These are phyloP conservation scores for Malus hybrid DNA, from an alignment of 331 rosid genomes.

Conservation along the genomic window DNA sequence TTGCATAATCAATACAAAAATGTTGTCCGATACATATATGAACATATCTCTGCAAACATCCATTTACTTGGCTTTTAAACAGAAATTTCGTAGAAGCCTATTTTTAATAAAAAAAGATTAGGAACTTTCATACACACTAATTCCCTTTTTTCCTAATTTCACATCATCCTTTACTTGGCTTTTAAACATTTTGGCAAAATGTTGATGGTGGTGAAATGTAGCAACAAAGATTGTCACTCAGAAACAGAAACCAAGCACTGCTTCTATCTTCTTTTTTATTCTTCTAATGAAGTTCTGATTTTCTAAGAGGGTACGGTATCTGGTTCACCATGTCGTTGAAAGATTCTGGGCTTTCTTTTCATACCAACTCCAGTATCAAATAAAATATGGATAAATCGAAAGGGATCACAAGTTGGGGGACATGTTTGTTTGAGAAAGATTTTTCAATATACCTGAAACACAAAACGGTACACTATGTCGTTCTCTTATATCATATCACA, in stretches of 20 bases:
- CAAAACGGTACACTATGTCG: fast-evolving
- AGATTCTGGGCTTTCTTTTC: conserved; percentile 53
- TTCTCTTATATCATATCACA: background rate
- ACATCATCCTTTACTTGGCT: background rate
- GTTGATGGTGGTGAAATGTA: background rate
- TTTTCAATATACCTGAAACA: background rate
- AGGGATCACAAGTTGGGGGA: background rate
- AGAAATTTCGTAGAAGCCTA: too few species aligned
- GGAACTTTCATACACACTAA: background rate
- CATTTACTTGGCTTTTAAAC: too few species aligned
- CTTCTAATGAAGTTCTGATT: conserved; percentile 7
- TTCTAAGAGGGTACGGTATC: conserved; percentile 26
- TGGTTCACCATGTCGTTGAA: conserved; percentile 49
- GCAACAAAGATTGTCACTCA: background rate
- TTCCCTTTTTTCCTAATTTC: background rate
- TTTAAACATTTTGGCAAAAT: background rate
- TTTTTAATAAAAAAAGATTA: background rate
- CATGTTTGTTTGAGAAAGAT: background rate
- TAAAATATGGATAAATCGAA: background rate
- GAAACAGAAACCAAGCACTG: background rate
- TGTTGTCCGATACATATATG: too few species aligned
- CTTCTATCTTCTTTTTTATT: background rate
- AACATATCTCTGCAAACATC: background rate
- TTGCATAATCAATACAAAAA: too few species aligned
- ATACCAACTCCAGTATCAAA: conserved; percentile 10